Percentiles rank a stretch among this genome's conserved stretches.
phyloP scores from a whole-genome alignment of 371 early-diverging fungal species.

The Syncephalastrum sp. region DNA sequence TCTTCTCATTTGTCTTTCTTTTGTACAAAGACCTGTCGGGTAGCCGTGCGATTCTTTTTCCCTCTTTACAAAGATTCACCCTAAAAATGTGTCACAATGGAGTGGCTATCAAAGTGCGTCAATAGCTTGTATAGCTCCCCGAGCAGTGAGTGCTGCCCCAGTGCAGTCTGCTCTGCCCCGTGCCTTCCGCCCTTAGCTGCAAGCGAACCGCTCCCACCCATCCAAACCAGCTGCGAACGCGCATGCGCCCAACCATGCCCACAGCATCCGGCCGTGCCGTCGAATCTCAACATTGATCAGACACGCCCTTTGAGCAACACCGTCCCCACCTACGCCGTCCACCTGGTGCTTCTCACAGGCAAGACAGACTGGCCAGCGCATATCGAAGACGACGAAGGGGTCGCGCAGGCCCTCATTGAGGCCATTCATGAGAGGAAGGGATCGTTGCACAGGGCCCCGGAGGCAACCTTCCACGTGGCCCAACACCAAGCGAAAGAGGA shows the following conservation, averaged over 20 bases:
- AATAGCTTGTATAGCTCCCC: slow-evolving; percentile 25
- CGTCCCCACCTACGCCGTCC: slow-evolving; percentile 36
- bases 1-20: background rate
- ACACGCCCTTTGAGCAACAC: slow-evolving; percentile 33
- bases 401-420: slow-evolving; percentile 27
- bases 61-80: background rate
- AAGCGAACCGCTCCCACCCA: slow-evolving; percentile 22
- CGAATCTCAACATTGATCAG: slow-evolving; percentile 32
- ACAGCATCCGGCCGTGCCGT: slow-evolving; percentile 25
- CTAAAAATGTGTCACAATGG: slow-evolving; percentile 17
- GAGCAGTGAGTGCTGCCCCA: slow-evolving; percentile 16
- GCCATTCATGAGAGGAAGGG: slow-evolving; percentile 18
- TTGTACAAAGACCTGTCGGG: background rate
- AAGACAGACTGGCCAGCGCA: slow-evolving; percentile 36
- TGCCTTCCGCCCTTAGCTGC: slow-evolving; percentile 23
- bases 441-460: background rate
- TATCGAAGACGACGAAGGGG: slow-evolving; percentile 39
- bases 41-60: background rate
- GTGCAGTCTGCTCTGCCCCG: background rate
- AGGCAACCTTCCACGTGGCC: background rate
- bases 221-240: slow-evolving; percentile 22
- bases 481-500: slow-evolving; percentile 4
- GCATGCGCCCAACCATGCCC: slow-evolving; percentile 23
- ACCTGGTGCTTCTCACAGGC: slow-evolving; percentile 35
- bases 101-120: slow-evolving; percentile 34